A percentile compares a stretch with the other conserved stretches of the same genome.
Conservation (phyloP, 2,329 filamentous ascomycete species). For the Ceratocystis harringtonii region DNA sequence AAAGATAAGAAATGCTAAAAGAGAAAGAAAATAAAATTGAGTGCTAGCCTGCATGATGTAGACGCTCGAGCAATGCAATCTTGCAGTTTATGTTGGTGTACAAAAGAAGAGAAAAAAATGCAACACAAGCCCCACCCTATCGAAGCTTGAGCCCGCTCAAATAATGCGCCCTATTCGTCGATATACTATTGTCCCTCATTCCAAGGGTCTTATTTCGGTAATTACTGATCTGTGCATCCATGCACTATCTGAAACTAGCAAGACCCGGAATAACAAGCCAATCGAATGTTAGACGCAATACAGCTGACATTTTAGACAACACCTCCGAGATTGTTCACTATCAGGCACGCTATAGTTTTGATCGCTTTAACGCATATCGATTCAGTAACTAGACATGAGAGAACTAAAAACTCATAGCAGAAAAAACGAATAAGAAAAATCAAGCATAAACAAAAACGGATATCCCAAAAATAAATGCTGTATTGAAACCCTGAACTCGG, state of each 20-base stretch:
- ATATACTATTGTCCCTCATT: neutral
- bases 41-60: neutral
- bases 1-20: neutral
- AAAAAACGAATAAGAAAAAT: conserved; percentile 9
- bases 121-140: neutral
- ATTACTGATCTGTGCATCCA: conserved; percentile 1
- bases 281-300: neutral
- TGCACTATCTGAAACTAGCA: neutral
- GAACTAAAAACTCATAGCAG: neutral
- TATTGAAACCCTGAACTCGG: conserved; percentile 17
- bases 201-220: conserved; percentile 2
- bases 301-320: neutral
- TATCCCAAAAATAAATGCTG: conserved; percentile 17
- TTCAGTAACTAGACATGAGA: conserved; percentile 3
- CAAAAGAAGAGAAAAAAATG: neutral
- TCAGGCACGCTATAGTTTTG: neutral
- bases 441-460: conserved; percentile 16
- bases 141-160: neutral
- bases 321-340: neutral
- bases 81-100: neutral
- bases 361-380: conserved; percentile 5
- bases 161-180: neutral
- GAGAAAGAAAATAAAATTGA: neutral
- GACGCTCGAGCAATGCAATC: neutral
- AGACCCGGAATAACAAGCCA: neutral